Evolutionary conservation across 179 eudicot genomes (phyloP).

Genomic region (Beta lomatogona): DNA sequence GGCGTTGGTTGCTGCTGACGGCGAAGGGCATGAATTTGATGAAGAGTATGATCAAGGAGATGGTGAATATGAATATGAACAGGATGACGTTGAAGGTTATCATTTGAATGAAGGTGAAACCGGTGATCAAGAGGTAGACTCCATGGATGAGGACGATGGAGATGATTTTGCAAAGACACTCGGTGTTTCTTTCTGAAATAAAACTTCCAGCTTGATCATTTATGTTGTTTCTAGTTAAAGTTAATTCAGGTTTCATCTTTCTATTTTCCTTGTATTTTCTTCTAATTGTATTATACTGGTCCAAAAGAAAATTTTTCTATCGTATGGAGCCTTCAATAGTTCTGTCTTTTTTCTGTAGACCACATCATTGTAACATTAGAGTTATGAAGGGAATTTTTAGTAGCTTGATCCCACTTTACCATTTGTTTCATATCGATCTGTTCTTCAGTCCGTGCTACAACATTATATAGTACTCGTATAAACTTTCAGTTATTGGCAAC

Average conservation of each 20-base stretch:
- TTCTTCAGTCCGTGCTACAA: not conserved
- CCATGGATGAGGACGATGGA: slow-evolving; percentile 72
- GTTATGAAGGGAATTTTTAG: slow-evolving; percentile 13
- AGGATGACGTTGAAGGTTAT: slow-evolving; percentile 58
- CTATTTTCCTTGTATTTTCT: slow-evolving; percentile 18
- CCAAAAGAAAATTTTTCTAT: slow-evolving; percentile 15
- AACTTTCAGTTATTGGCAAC: too few relatives aligned
- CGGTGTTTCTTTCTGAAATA: slow-evolving; percentile 57
- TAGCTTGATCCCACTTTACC: slow-evolving; percentile 9
- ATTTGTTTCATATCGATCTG: too few relatives aligned
- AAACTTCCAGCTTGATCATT: not conserved
- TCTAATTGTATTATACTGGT: slow-evolving; percentile 41
- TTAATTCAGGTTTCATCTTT: slow-evolving; percentile 19
- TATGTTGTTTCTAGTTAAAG: slow-evolving; percentile 21
- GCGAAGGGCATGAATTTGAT: slow-evolving; percentile 42
- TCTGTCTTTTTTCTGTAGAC: slow-evolving; percentile 23
- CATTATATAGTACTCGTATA: too few relatives aligned
- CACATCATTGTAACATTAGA: slow-evolving; percentile 21
- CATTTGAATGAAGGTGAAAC: slow-evolving; percentile 56
- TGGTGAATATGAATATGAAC: slow-evolving; percentile 61
- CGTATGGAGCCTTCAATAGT: slow-evolving; percentile 29
- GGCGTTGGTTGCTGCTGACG: slow-evolving; percentile 37
- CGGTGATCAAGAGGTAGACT: slow-evolving; percentile 51
- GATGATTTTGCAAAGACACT: slow-evolving; percentile 85
- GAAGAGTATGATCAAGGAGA: slow-evolving; percentile 55